Conservation (phyloP, 805 yeast species). For the Brettanomyces naardenensis region DNA sequence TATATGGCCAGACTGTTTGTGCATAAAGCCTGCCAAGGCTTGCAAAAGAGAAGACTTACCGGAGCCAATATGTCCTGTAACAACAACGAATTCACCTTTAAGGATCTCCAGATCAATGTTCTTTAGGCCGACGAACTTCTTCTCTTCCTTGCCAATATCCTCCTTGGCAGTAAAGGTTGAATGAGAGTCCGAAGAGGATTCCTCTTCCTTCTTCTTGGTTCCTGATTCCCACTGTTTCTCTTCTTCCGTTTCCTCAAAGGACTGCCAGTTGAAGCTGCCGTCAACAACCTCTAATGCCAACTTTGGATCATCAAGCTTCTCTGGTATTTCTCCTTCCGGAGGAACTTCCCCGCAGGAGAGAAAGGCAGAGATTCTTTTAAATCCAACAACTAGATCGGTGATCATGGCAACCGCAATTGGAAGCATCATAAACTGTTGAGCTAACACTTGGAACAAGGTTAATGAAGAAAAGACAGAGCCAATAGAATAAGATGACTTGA, state of each 20-base stretch:
- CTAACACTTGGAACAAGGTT: slow-evolving; percentile 52
- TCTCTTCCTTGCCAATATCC: background rate
- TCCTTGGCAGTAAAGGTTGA: too few relatives aligned
- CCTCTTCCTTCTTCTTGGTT: too few relatives aligned
- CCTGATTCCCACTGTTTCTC: too few relatives aligned
- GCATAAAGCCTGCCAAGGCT: slow-evolving; percentile 70
- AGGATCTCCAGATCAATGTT: slow-evolving; percentile 46
- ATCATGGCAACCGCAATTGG: slow-evolving; percentile 64
- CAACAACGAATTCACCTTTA: slow-evolving; percentile 64
- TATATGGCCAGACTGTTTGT: slow-evolving; percentile 42
- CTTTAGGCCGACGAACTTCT: slow-evolving; percentile 35
- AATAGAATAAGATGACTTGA: slow-evolving; percentile 34
- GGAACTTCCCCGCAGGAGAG: slow-evolving; percentile 34
- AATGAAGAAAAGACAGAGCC: slow-evolving; percentile 64
- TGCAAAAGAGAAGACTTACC: slow-evolving; percentile 69
- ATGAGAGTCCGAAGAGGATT: too few relatives aligned
- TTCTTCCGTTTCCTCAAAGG: slow-evolving; percentile 26
- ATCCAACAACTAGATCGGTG: slow-evolving; percentile 56
- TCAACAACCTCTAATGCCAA: slow-evolving; percentile 43
- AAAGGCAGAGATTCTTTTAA: slow-evolving; percentile 47
- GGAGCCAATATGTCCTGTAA: slow-evolving; percentile 61
- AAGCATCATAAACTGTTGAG: slow-evolving; percentile 56
- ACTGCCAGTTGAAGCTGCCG: slow-evolving; percentile 65
- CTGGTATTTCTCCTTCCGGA: slow-evolving; percentile 22
- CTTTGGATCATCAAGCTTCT: slow-evolving; percentile 13